phyloP scores from a whole-genome alignment of 2,329 filamentous ascomycete species.

The Plectosphaerella plurivora region DNA sequence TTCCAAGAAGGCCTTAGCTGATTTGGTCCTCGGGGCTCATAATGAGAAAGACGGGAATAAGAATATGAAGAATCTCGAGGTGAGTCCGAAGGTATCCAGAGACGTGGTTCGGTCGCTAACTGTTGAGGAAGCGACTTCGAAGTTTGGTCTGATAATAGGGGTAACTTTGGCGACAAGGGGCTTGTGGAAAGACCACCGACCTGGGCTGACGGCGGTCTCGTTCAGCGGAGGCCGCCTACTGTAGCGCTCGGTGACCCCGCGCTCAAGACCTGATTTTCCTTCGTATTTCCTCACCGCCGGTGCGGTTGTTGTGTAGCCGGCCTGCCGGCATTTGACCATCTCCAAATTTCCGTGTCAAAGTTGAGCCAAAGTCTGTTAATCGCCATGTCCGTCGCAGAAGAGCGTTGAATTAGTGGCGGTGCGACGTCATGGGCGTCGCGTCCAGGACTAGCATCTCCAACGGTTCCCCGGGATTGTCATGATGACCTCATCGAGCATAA shows the following conservation, averaged over 20 bases:
- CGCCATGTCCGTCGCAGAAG: neutral
- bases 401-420: neutral
- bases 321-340: no score
- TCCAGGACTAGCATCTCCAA: neutral
- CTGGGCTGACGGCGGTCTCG: no score
- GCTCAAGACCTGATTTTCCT: neutral
- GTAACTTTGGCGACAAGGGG: no score
- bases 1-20: neutral
- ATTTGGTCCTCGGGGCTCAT: neutral
- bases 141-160: neutral
- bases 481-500: conserved; percentile 2
- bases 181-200: no score
- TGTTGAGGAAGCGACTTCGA: neutral
- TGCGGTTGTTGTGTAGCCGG: neutral
- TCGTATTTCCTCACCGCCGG: neutral
- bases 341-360: neutral
- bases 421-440: neutral
- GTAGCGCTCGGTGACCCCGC: neutral
- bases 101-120: neutral
- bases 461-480: neutral
- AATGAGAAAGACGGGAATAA: neutral
- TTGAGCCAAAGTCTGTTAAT: neutral
- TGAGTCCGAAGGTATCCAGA: neutral
- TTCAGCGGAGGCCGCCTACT: no score
- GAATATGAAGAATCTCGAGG: neutral